Conservation (phyloP, 225 moss, liverwort and hornwort genomes). For the Asterella californica region DNA sequence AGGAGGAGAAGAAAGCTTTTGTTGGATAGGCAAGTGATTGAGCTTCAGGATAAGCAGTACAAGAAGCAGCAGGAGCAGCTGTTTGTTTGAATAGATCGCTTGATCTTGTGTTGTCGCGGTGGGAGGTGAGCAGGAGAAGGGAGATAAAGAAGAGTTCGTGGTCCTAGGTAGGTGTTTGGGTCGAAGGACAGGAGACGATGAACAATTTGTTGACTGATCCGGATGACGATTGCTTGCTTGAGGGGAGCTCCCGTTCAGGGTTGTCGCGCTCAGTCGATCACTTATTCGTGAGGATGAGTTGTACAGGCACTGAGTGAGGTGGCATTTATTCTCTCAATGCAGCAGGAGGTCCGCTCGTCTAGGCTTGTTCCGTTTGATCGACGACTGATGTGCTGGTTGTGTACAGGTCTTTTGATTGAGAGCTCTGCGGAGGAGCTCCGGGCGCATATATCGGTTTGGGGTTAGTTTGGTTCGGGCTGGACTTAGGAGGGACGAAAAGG, state of each 20-base stretch:
- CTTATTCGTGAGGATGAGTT: neutral
- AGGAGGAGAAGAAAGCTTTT: neutral
- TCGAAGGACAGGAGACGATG: neutral
- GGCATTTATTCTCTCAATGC: neutral
- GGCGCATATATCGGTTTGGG: neutral
- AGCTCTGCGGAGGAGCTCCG: neutral
- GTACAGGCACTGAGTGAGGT: neutral
- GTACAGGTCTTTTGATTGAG: neutral
- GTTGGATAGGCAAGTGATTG: neutral
- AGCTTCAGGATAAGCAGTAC: neutral
- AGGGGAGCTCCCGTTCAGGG: neutral
- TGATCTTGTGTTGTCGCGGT: neutral
- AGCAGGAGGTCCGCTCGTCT: neutral
- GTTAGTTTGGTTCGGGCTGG: neutral
- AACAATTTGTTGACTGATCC: neutral
- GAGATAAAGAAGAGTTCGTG: neutral
- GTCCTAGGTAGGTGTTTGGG: neutral
- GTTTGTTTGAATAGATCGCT: constrained; percentile 1
- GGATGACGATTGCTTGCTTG: neutral
- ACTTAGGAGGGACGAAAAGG: neutral
- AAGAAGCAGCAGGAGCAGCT: neutral
- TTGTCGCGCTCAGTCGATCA: neutral
- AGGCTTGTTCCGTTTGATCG: constrained; percentile 3
- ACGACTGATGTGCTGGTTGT: constrained; percentile 3
- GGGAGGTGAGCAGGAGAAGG: neutral